Conservation (phyloP, 2,329 filamentous ascomycete genomes). For the Claviceps sp. region DNA sequence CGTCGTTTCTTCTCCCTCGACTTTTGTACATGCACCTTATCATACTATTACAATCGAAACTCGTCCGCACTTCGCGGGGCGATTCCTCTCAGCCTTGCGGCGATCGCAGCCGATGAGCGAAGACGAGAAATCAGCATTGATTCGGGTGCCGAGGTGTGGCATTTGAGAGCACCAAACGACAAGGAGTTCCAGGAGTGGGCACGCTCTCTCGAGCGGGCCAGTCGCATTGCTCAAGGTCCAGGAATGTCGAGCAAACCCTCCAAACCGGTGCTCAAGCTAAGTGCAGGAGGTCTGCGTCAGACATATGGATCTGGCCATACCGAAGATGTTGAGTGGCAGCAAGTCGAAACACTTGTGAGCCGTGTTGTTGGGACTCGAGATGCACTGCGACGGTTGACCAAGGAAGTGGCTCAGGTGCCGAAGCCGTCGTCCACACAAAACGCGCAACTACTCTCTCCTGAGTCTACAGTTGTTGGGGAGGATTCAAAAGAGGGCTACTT, state of each 20-base stretch:
- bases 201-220: constrained; percentile 69
- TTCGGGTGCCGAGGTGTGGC: constrained; percentile 94
- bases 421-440: constrained; percentile 10
- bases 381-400: constrained; percentile 72
- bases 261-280: constrained; percentile 15
- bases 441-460: constrained; percentile 27
- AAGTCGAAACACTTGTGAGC: constrained; percentile 74
- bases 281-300: constrained; percentile 13
- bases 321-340: constrained; percentile 76
- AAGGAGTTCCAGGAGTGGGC: constrained; percentile 86
- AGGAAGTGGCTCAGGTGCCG: constrained; percentile 55
- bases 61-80: constrained; percentile 85
- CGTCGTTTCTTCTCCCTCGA: constrained; percentile 92
- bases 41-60: constrained; percentile 91
- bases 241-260: constrained; percentile 22
- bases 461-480: constrained; percentile 19
- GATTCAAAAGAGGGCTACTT: constrained; percentile 39
- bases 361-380: constrained; percentile 79
- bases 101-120: constrained; percentile 78
- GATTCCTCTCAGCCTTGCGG: constrained; percentile 82
- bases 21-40: constrained; percentile 84
- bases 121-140: constrained; percentile 90
- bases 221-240: constrained; percentile 46
- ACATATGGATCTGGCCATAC: constrained; percentile 25
- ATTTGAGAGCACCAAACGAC: constrained; percentile 68